A percentile compares a stretch with the other conserved stretches of the same genome.
phyloP scores from a whole-genome alignment of 352 stramenopile genomes.

The Globisporangium okanoganense region DNA sequence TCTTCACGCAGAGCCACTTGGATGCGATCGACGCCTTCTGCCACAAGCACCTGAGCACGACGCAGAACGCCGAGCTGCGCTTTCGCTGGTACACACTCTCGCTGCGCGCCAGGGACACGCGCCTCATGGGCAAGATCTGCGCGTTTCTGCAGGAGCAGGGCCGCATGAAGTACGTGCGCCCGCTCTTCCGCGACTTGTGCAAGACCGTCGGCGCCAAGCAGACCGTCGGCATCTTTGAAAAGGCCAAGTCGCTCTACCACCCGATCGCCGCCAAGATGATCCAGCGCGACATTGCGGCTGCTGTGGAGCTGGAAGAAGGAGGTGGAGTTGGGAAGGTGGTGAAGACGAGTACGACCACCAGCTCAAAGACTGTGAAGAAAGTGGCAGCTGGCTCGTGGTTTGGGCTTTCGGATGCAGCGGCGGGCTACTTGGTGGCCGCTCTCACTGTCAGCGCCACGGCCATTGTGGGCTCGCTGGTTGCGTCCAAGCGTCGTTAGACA shows the following conservation, averaged over 20 bases:
- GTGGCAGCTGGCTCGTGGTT: background rate
- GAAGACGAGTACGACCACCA: background rate
- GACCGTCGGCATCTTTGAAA: conserved; percentile 29
- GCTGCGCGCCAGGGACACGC: conserved; percentile 43
- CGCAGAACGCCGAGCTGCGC: conserved; percentile 63
- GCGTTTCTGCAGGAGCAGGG: conserved; percentile 63
- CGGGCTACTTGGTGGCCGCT: conserved; percentile 3
- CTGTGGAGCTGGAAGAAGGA: background rate
- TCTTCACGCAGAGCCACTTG: conserved; percentile 30
- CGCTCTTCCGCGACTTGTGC: conserved; percentile 60
- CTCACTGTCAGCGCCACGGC: background rate
- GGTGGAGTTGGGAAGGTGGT: too few relatives aligned
- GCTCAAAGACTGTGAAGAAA: background rate
- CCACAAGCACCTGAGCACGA: conserved; percentile 37
- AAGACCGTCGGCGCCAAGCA: conserved; percentile 26
- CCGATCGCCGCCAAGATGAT: conserved; percentile 74
- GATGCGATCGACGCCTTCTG: conserved; percentile 60
- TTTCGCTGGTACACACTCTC: conserved; percentile 69
- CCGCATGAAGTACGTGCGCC: conserved; percentile 75
- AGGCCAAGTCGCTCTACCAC: conserved; percentile 64
- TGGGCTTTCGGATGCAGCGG: background rate
- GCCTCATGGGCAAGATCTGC: conserved; percentile 33
- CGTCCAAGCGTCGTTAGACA: conserved; percentile 10
- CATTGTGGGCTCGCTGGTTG: background rate
- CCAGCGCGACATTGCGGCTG: conserved; percentile 41